Conservation (phyloP, 2,329 filamentous ascomycete genomes). For the Fusarium duplospermum region DNA sequence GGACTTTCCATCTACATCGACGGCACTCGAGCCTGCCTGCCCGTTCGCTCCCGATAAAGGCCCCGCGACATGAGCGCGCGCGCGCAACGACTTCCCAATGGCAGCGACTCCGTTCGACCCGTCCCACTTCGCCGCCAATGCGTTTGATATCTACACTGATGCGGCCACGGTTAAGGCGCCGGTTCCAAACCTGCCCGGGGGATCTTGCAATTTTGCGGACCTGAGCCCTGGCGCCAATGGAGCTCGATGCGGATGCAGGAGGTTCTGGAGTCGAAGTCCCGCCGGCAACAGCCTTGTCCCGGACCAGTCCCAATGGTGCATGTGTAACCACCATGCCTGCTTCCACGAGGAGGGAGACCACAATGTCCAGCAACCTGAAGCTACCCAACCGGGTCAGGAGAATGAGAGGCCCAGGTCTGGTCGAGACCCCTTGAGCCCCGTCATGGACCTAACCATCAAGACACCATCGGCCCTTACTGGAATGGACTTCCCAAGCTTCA, state of each 20-base stretch:
- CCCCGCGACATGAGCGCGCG: slow-evolving; percentile 45
- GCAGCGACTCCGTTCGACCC: slow-evolving; percentile 62
- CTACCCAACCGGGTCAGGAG: slow-evolving; percentile 58
- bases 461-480: slow-evolving; percentile 51
- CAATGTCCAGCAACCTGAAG: slow-evolving; percentile 40
- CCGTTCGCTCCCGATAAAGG: slow-evolving; percentile 5
- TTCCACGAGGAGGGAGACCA: slow-evolving; percentile 64
- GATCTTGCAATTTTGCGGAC: slow-evolving; percentile 69
- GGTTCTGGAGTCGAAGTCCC: slow-evolving; percentile 66
- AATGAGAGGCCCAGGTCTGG: slow-evolving; percentile 62
- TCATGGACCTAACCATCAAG: slow-evolving; percentile 60
- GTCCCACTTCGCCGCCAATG: slow-evolving; percentile 56
- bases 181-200: slow-evolving; percentile 58
- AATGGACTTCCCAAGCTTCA: slow-evolving; percentile 57
- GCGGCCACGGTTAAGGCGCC: slow-evolving; percentile 45
- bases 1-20: neutral
- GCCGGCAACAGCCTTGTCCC: slow-evolving; percentile 48
- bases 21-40: slow-evolving; percentile 16
- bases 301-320: slow-evolving; percentile 65
- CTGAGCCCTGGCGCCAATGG: slow-evolving; percentile 63
- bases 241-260: slow-evolving; percentile 68
- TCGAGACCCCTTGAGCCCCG: slow-evolving; percentile 64
- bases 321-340: slow-evolving; percentile 73
- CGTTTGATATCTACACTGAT: slow-evolving; percentile 69
- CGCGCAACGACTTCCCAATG: slow-evolving; percentile 55